These are phyloP conservation scores for Rubus parviflorus DNA, from an alignment of 306 rosid genomes.

Conservation along the genomic window DNA sequence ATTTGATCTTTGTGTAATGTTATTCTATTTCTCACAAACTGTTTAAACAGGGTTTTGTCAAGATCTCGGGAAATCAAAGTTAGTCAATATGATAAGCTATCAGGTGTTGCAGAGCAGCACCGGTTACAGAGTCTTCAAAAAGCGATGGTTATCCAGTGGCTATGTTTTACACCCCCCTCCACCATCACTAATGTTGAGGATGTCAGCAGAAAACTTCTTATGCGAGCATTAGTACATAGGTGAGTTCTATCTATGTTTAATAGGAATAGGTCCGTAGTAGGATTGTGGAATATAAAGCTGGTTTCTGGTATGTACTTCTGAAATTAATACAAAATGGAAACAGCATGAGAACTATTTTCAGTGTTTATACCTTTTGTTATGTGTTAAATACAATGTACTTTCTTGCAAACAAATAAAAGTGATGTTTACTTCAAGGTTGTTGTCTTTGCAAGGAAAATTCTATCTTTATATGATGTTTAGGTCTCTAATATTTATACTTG, in stretches of 20 bases:
- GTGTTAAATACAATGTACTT: neutral
- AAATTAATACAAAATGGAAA: neutral
- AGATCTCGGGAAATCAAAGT: conserved; percentile 85
- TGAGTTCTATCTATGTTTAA: conserved; percentile 24
- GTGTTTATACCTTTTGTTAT: neutral
- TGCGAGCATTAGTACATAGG: conserved; percentile 85
- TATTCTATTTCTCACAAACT: conserved; percentile 24
- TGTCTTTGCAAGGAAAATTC: neutral
- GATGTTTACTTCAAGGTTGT: neutral
- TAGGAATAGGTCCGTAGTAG: neutral
- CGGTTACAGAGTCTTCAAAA: conserved; percentile 87
- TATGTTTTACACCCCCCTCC: conserved; percentile 96
- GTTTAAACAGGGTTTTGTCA: conserved; percentile 72
- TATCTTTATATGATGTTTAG: neutral
- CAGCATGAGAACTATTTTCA: neutral
- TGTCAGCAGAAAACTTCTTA: conserved; percentile 69
- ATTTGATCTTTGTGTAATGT: conserved; percentile 21
- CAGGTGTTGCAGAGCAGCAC: conserved; percentile 91
- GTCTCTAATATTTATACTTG: neutral
- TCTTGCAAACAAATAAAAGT: neutral
- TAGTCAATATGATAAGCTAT: conserved; percentile 53
- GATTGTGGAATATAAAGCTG: conserved; percentile 13
- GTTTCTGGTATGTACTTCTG: conserved; percentile 19
- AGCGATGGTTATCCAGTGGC: conserved; percentile 96
- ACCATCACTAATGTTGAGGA: conserved; percentile 71